Evolutionary conservation across 1,284 basidiomycete genomes (phyloP), one percentile per base, ranked within the genome.

Genomic region (Naganishia sp.): DNA sequence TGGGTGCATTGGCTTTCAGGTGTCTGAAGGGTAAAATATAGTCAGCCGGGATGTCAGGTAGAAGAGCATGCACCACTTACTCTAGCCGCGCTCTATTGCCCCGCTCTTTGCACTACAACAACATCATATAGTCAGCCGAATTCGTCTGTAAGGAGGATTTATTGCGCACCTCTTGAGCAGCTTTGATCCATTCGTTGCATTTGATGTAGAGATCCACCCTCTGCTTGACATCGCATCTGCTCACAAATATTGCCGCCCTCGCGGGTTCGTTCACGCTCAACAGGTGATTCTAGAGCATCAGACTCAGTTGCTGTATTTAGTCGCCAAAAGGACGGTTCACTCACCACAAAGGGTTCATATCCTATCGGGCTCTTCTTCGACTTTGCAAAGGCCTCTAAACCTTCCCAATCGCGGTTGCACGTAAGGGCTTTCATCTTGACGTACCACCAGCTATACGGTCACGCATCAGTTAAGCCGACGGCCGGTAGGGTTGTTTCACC

Each of bases 331-430:
- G 35, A 39, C 35, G 13, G 2, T 84, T 0, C 88, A 76, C 92
- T 87, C 56, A 85, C 87, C 21, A 96, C 94, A 76, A 95, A 96
- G 0, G 90, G 86, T 76, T 95, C 92, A 74, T 94, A 98, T 3
- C 96, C 95, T 68, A 98, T 96, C 0, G 96, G 94, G 76, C 90
- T 92, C 71, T 91, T 87, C 77, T 88, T 93, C 51, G 87, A 88
- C 72, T 87, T 89, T 0, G 92, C 86, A 75, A 96, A 94, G 0
- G 83, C 75, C 64, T 96, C 92, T 6, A 97, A 83, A 1, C 84
- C 87, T 41, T 92, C 89, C 79, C 93, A 96, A 76, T 95, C 91
- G 63, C 86, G 83, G 11, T 85, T 82, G n/a, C 84, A 82, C 2
- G 88, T 88, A 61, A 96, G 79, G 0, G 92, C 88, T 68, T 92